Evolutionary conservation across 179 eudicot species (phyloP).

Genomic region (Spinacia oleracea): DNA sequence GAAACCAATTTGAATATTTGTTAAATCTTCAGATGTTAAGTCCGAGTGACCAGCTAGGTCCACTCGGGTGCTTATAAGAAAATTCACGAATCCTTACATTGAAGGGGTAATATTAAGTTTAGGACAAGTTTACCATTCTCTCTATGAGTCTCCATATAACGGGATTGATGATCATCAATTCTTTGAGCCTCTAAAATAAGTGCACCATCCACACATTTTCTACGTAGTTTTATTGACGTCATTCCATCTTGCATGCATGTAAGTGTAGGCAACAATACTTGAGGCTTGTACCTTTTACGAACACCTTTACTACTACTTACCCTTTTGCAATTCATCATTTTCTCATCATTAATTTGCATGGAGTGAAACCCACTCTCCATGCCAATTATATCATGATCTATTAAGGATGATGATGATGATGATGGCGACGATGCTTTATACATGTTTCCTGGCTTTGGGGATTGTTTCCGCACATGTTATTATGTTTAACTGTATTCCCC

Average conservation of each 20-base stretch:
- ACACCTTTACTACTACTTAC: neutral
- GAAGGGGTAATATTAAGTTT: no score
- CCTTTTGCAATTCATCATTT: neutral
- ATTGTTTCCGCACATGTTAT: no score
- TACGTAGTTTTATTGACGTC: neutral
- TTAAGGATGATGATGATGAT: neutral
- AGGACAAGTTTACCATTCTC: no score
- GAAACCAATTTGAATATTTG: no score
- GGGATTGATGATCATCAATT: no score
- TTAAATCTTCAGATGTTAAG: no score
- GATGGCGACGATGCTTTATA: neutral
- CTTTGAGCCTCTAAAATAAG: neutral
- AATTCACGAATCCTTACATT: no score
- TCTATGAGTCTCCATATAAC: no score
- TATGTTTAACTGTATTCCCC: no score
- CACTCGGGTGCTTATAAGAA: no score
- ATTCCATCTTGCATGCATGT: constrained; percentile 1
- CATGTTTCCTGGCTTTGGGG: no score
- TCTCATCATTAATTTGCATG: neutral
- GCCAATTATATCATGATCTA: neutral
- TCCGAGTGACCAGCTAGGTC: no score
- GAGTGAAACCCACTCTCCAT: neutral
- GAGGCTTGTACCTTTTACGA: neutral
- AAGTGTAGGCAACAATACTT: neutral
- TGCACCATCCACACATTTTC: neutral